Evolutionary conservation across 805 yeast genomes (phyloP).

Genomic region (Saccharomycopsis olivae): DNA sequence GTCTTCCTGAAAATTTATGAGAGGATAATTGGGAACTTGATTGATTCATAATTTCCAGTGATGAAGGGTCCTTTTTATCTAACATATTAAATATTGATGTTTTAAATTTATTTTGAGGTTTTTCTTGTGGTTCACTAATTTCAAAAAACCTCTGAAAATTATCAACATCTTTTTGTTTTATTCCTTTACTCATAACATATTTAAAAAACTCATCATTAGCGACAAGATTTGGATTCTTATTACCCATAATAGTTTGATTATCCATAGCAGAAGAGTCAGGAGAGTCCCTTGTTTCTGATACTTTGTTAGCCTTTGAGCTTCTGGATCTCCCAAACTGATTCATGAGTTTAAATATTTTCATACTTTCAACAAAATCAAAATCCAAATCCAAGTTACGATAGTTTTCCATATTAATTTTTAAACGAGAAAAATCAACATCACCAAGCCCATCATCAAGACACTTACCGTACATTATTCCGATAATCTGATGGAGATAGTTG

Average conservation of each 20-base stretch:
- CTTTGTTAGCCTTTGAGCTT: too few species aligned
- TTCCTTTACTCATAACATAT: conserved; percentile 11
- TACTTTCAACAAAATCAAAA: conserved; percentile 32
- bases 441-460: conserved; percentile 20
- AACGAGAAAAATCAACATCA: conserved; percentile 38
- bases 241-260: not conserved
- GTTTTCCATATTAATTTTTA: conserved; percentile 47
- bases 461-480: conserved; percentile 33
- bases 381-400: conserved; percentile 51
- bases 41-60: too few species aligned
- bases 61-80: too few species aligned
- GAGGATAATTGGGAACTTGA: too few species aligned
- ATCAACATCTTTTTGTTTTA: conserved; percentile 9
- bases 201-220: conserved; percentile 5
- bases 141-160: conserved; percentile 14
- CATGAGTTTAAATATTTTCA: conserved; percentile 17
- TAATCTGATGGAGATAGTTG: conserved; percentile 51
- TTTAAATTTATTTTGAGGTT: too few species aligned
- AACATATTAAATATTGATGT: not conserved
- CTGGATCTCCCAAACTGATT: conserved; percentile 5
- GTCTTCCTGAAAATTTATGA: too few species aligned
- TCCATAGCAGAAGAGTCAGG: not conserved
- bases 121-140: too few species aligned
- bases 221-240: conserved; percentile 1
- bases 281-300: not conserved